phyloP scores from a whole-genome alignment of 257 asterid genomes.

The Perilla frutescens region DNA sequence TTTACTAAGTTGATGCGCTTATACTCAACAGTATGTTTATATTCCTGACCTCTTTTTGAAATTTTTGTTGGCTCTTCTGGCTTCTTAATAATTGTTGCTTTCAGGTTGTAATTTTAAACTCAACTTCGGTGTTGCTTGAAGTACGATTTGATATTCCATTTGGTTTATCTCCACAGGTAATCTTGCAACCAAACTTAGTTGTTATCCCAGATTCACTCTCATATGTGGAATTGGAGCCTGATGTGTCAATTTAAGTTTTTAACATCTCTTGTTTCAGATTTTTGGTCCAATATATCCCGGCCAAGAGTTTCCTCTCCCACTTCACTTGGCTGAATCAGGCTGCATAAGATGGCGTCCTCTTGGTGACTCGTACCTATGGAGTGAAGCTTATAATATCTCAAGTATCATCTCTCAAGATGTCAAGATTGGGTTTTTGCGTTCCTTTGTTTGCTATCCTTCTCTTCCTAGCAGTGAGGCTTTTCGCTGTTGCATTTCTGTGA shows the following conservation, averaged over 20 bases:
- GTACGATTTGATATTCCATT: slow-evolving; percentile 94
- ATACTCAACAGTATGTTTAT: slow-evolving; percentile 80
- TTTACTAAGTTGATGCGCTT: slow-evolving; percentile 80
- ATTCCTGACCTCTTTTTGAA: slow-evolving; percentile 24
- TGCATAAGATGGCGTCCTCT: slow-evolving; percentile 93
- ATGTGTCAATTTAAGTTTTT: slow-evolving; percentile 31
- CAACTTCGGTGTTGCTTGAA: slow-evolving; percentile 84
- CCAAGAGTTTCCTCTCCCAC: slow-evolving; percentile 94
- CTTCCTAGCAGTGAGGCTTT: slow-evolving; percentile 92
- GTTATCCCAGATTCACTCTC: slow-evolving; percentile 30
- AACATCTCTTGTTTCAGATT: slow-evolving; percentile 58
- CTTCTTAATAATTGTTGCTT: slow-evolving; percentile 41
- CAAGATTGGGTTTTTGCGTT: slow-evolving; percentile 72
- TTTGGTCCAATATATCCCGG: slow-evolving; percentile 94
- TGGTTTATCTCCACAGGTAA: slow-evolving; percentile 95
- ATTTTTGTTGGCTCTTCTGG: slow-evolving; percentile 31
- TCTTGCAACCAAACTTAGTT: slow-evolving; percentile 15
- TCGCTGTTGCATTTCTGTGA: slow-evolving; percentile 88
- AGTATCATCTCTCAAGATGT: slow-evolving; percentile 80
- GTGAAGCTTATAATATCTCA: slow-evolving; percentile 86
- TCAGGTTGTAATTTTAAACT: slow-evolving; percentile 86
- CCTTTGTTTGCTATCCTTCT: slow-evolving; percentile 96
- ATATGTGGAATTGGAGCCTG: slow-evolving; percentile 21
- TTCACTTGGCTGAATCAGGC: slow-evolving; percentile 96
- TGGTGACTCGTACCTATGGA: slow-evolving; percentile 87